phyloP scores from a whole-genome alignment of 2,329 filamentous ascomycete genomes.

The Microdochium trichocladiopsis region DNA sequence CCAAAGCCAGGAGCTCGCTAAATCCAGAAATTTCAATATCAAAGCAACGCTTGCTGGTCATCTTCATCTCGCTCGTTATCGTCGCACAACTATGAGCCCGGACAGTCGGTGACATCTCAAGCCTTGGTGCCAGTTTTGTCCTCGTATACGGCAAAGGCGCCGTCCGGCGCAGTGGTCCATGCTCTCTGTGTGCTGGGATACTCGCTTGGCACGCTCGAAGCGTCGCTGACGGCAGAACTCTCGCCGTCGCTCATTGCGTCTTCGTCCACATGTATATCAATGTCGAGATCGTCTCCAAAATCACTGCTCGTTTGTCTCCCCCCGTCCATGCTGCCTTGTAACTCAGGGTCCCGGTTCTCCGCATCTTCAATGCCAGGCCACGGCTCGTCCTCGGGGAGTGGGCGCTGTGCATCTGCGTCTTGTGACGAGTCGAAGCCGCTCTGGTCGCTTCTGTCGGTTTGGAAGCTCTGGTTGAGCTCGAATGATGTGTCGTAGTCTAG shows the following conservation, averaged over 20 bases:
- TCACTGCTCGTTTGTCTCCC: constrained; percentile 1
- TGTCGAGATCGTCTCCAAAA: constrained; percentile 4
- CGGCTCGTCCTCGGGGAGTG: constrained; percentile 43
- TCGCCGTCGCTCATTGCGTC: constrained; percentile 16
- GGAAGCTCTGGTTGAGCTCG: not conserved
- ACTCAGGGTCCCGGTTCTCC: constrained; percentile 42
- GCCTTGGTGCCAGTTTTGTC: not conserved
- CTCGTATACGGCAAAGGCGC: not conserved
- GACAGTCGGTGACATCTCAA: not conserved
- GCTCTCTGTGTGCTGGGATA: constrained; percentile 18
- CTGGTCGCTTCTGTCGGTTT: constrained; percentile 9
- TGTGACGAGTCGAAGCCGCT: constrained; percentile 5
- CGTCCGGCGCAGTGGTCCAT: constrained; percentile 10
- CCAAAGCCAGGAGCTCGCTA: too few species aligned
- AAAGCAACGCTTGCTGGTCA: too few species aligned
- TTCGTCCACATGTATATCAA: constrained; percentile 15
- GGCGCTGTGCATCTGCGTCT: not conserved
- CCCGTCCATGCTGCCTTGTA: not conserved
- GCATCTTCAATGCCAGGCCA: constrained; percentile 52
- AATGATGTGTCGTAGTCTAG: constrained; percentile 16
- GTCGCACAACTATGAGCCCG: too few species aligned
- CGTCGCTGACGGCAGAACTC: constrained; percentile 2
- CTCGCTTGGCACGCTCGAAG: constrained; percentile 15
- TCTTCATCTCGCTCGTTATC: too few species aligned
- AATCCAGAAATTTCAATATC: too few species aligned